These are phyloP conservation scores for Fusarium sp. DNA, from an alignment of 2,329 filamentous ascomycete genomes.

Conservation along the genomic window DNA sequence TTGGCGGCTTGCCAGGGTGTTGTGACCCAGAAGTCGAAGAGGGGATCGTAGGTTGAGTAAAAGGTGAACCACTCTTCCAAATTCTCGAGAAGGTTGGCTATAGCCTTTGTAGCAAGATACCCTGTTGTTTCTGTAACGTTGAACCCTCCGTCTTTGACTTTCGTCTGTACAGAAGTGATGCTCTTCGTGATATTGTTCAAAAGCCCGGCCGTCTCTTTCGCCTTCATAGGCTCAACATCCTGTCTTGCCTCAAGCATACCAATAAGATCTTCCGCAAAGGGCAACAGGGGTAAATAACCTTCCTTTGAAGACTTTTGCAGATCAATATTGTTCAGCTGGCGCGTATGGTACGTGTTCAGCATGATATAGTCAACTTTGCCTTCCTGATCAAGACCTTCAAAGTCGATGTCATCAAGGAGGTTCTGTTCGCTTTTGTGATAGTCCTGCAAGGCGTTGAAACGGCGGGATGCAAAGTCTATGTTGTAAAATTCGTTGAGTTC, in stretches of 20 bases:
- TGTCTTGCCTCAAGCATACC: constrained; percentile 28
- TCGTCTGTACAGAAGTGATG: constrained; percentile 5
- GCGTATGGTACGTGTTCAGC: constrained; percentile 28
- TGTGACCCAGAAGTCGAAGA: constrained; percentile 36
- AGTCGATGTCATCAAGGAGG: constrained; percentile 19
- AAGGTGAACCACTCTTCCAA: constrained; percentile 28
- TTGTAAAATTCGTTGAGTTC: constrained; percentile 31
- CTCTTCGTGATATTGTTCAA: constrained; percentile 30
- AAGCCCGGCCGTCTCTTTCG: constrained; percentile 12
- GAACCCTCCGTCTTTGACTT: constrained; percentile 13
- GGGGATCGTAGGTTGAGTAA: constrained; percentile 30
- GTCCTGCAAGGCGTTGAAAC: constrained; percentile 3
- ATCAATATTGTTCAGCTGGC: constrained; percentile 26
- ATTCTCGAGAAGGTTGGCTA: constrained; percentile 6
- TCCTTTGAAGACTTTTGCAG: constrained; percentile 9
- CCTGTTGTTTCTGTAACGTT: constrained; percentile 32
- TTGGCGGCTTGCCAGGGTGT: constrained; percentile 28
- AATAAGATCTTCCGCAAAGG: constrained; percentile 15
- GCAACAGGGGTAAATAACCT: neutral
- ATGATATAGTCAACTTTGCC: constrained; percentile 34
- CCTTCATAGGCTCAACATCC: constrained; percentile 31
- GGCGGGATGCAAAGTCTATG: constrained; percentile 13
- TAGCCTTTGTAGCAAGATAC: constrained; percentile 21
- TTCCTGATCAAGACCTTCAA: constrained; percentile 23
- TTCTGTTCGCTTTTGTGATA: constrained; percentile 24